Base-by-base conservation (phyloP, 2,329 filamentous ascomycete genomes). In the Fusarium odoratissimum region DNA sequence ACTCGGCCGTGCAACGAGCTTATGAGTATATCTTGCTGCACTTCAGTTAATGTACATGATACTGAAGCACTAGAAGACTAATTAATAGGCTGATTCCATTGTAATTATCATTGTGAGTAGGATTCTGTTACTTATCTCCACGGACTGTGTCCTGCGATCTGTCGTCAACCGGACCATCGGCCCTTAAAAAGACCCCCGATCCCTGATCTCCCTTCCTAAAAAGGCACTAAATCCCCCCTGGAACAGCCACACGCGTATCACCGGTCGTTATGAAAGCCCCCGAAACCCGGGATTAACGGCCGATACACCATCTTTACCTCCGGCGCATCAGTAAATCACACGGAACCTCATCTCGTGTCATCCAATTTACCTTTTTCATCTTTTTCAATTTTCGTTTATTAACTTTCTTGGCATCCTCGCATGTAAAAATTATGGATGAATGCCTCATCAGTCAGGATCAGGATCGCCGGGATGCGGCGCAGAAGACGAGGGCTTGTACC, bases 401-500 rank as follows among this genome's bases (percentile, higher is more conserved):
- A 3, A 25, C 25, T 11, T 44, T 30, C 11, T 54, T 9, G 9
- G 11, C 11, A 28, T 14, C 8, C 28, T 44, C 17, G 19, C 4
- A 46, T 48, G 9, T 44, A 14, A 35, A 12, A 25, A 37, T 11
- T 14, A 76, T 77, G 75, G 75, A 77, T 31, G 72, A 77, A 30
- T 65, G 63, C 46, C 67, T 77, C 31, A 52, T 75, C n/a, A 75
- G 57, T 42, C 64, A 62, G 44, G 62, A 64, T 35, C 52, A 59
- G 12, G 55, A 31, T 42, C 56, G 49, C 30, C 35, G 44, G 14
- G 61, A 69, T 23, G 31, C 13, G 23, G 31, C 28, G n/a, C 63
- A 46, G 0, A 81, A 79, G 65, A 55, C 71, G n/a, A 79, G 81
- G 56, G 81, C 81, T 10, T 82, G 81, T 60, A 72, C 62, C 17